A percentile compares a stretch with the other conserved stretches of the same genome.
Conservation (phyloP, 1,284 basidiomycete species). For the Ceratobasidium sp. region DNA sequence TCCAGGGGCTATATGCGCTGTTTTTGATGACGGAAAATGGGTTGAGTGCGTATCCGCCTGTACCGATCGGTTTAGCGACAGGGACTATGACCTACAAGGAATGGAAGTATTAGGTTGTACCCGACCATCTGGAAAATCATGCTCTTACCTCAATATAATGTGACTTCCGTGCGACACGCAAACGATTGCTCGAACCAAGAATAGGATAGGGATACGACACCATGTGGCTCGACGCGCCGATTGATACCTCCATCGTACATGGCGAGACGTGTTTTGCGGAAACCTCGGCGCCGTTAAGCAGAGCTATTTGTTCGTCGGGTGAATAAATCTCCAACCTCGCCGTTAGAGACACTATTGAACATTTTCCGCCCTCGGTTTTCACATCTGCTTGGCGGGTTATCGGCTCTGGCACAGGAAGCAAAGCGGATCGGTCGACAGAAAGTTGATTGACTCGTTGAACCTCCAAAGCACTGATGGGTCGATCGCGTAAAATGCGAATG, state of each 20-base stretch:
- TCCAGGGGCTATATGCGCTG: not conserved
- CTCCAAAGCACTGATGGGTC: not conserved
- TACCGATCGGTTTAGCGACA: not conserved
- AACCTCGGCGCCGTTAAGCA: not conserved
- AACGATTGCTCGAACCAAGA: not conserved
- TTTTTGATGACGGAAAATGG: not conserved
- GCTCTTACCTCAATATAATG: conserved; percentile 15
- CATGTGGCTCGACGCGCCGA: not conserved
- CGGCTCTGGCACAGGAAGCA: not conserved
- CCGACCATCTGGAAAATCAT: too few relatives aligned
- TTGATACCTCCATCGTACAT: not conserved
- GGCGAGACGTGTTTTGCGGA: not conserved
- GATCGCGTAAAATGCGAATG: not conserved
- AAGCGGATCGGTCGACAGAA: too few relatives aligned
- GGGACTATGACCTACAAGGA: conserved; percentile 1
- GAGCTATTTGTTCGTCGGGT: not conserved
- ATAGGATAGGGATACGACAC: conserved; percentile 27
- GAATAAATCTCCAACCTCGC: not conserved
- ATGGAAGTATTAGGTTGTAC: too few relatives aligned
- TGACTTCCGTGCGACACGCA: not conserved
- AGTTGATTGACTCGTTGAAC: not conserved
- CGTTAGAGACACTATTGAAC: not conserved
- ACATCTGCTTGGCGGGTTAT: not conserved
- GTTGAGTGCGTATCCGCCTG: not conserved
- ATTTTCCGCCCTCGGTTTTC: not conserved